Base-by-base conservation (phyloP, 2,329 filamentous ascomycete genomes). In the Aspergillus carbonarius region DNA sequence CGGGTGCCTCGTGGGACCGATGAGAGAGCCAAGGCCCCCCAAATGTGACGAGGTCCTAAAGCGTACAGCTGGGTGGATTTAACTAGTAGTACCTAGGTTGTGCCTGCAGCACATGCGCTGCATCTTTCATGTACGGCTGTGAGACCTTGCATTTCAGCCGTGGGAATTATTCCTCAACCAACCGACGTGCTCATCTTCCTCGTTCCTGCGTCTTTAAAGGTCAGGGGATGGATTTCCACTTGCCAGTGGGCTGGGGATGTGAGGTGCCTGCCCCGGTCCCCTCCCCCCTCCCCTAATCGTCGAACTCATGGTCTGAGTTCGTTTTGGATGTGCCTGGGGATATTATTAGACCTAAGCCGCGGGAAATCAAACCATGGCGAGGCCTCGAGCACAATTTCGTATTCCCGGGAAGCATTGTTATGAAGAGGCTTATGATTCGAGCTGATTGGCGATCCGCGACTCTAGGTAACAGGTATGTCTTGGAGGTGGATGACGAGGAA, bases 101-200 rank as follows among this genome's bases (percentile, higher is more conserved):
- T 57, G 44, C 47, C 35, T 61, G 48, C 54, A 52, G 44, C 35
- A 56, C 55, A 44, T 48, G 54, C 35, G 47, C 58, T 59, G 59
- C 61, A 61, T 20, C 48, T 53, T 18, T 34, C 42, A 63, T 63
- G 61, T 57, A 62, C 47, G 47, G 44, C 32, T 32, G 44, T 51
- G 52, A 60, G 59, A 58, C 61, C 63, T 63, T 65, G 63, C 62
- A 63, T 62, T 56, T 27, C n/a, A 39, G 18, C 42, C 17, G 54
- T 50, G 35, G 44, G 30, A 23, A 56, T 47, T 47, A 17, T 23
- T 47, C 34, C 42, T 32, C 23, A 51, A 30, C 57, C 54, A 52
- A 34, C 27, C 35, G 40, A 57, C 40, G 44, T 32, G 44, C 44
- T 30, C 23, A 9, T 30, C 25, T 18, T 48, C 17, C 47, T 46